Evolutionary conservation across 1,139 yeast species (phyloP), one percentile per base, ranked within the genome.

Genomic region (Debaryomyces subglobosus): DNA sequence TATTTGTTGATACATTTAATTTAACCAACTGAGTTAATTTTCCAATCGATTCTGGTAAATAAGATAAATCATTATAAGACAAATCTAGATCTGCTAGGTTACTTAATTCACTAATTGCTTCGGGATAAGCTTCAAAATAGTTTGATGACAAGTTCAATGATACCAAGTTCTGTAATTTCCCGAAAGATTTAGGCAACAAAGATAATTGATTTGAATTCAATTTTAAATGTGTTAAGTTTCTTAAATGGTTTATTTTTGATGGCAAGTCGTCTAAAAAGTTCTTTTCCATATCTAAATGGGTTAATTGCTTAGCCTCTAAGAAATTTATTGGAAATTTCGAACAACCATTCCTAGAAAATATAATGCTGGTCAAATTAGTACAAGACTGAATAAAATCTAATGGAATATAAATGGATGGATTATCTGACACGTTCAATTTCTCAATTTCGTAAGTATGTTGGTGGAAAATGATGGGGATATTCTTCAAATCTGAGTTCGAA

Each of bases 301-400:
- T 80, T 57, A 94, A 74, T 45, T 82, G 79, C 38, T 78, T 76
- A 0, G 96, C 91, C 54, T 85, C 85, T 4, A 86, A 75, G 44
- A 92, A 77, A 56, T 89, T 86, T 35, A 74, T 65, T 1, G 97
- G 97, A 61, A 92, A 87, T 46, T 74, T 78, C 8, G 86, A 81
- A 15, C 89, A 82, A 48, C 96, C 88, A 59, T 89, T 88, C 52
- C 84, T 77, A 1, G 89, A 82, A 71, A 85, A 89, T 47, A 83
- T 78, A 50, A 91, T 75, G 49, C 82, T 79, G 29, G 81, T 78
- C 55, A 92, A 72, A 59, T 88, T 88, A 44, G 82, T 78, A 56
- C 96, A 87, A 25, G 89, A 83, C 62, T 90, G 96, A 56, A 91
- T 85, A 62, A 91, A 91, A 63, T 91, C 97, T 49, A 84, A 70